Evolutionary conservation across 345 rosid species (phyloP).

Genomic region (Hibiscus trionum): DNA sequence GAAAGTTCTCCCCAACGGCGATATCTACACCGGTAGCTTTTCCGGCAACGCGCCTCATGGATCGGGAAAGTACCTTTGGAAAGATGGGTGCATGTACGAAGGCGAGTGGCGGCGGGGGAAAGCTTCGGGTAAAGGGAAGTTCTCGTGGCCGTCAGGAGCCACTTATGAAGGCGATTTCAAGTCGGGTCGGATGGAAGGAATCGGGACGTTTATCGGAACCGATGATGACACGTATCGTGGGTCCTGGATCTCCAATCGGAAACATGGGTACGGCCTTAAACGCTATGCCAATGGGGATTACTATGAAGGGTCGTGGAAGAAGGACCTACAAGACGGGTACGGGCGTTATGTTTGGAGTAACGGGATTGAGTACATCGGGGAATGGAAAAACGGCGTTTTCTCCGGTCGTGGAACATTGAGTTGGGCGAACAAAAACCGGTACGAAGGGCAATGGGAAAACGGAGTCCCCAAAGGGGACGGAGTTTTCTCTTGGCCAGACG

Average conservation of each 20-base stretch:
- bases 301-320: conserved; percentile 78
- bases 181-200: conserved; percentile 91
- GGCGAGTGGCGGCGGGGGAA: conserved; percentile 97
- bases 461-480: conserved; percentile 79
- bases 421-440: conserved; percentile 74
- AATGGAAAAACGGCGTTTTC: conserved; percentile 82
- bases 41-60: conserved; percentile 73
- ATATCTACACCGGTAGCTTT: conserved; percentile 82
- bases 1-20: conserved; percentile 78
- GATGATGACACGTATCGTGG: conserved; percentile 90
- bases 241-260: conserved; percentile 69
- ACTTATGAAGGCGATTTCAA: conserved; percentile 87
- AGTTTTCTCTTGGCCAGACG: conserved; percentile 63
- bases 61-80: conserved; percentile 93
- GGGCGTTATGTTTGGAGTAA: conserved; percentile 90
- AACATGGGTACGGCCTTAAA: conserved; percentile 77
- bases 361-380: conserved; percentile 81
- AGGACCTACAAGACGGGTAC: conserved; percentile 81
- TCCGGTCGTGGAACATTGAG: conserved; percentile 65
- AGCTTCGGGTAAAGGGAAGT: conserved; percentile 91
- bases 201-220: conserved; percentile 79
- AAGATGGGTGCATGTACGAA: conserved; percentile 96
- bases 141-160: conserved; percentile 99
- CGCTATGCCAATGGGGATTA: conserved; percentile 85
- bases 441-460: conserved; percentile 84